phyloP scores from a whole-genome alignment of 139 green algal genomes.

The Chlamydomonas eustigma region DNA sequence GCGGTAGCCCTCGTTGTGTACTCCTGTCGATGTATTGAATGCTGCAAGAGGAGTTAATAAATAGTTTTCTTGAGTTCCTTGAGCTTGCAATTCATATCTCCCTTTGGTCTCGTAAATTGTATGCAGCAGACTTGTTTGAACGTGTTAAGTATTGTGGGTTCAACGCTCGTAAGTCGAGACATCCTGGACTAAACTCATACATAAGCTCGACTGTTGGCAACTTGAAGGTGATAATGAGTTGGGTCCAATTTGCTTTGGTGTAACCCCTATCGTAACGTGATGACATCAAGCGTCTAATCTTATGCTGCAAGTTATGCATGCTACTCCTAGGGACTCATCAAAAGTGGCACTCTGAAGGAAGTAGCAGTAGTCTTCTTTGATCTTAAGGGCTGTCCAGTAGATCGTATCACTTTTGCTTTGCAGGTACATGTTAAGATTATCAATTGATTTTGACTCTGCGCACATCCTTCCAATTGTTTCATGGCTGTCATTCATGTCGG shows the following conservation, averaged over 20 bases:
- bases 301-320: too few species aligned
- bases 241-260: neutral
- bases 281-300: too few species aligned
- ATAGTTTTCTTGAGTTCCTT: constrained; percentile 36
- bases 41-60: constrained; percentile 6
- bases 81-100: constrained; percentile 37
- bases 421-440: constrained; percentile 19
- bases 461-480: too few species aligned
- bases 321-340: constrained; percentile 30
- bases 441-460: too few species aligned
- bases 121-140: constrained; percentile 38
- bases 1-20: neutral
- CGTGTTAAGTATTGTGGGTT: constrained; percentile 23
- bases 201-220: constrained; percentile 22
- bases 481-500: too few species aligned
- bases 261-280: neutral
- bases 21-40: neutral
- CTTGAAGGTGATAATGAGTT: neutral
- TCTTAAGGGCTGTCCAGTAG: neutral
- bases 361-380: constrained; percentile 40
- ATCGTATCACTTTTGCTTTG: constrained; percentile 35
- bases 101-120: constrained; percentile 21
- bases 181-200: constrained; percentile 42
- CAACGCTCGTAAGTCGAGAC: constrained; percentile 21
- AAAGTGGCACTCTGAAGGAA: constrained; percentile 53